Conservation (phyloP, 441 rosid genomes). For the Gossypium aridum region DNA sequence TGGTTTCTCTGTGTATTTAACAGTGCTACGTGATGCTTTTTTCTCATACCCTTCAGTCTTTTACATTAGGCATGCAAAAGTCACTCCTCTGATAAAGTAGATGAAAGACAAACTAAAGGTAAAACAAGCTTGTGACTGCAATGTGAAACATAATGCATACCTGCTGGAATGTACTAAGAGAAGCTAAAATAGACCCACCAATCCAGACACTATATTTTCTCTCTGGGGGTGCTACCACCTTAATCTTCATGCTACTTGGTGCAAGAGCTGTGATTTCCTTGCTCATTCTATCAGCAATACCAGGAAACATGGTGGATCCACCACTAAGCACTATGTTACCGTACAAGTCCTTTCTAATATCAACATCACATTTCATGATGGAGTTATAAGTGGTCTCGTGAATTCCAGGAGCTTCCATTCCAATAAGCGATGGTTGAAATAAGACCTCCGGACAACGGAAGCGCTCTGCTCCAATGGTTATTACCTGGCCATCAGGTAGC, state of each 20-base stretch:
- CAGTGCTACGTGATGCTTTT: background rate
- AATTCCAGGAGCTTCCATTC: constrained; percentile 39
- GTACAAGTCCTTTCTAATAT: constrained; percentile 28
- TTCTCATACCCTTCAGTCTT: background rate
- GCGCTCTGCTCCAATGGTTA: constrained; percentile 34
- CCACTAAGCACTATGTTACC: constrained; percentile 31
- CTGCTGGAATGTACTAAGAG: constrained; percentile 39
- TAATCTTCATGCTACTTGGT: constrained; percentile 29
- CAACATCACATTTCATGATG: constrained; percentile 34
- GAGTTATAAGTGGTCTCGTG: constrained; percentile 39
- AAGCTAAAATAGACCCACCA: constrained; percentile 30
- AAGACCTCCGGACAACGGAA: constrained; percentile 36
- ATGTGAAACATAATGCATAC: constrained; percentile 7
- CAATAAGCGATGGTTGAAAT: constrained; percentile 34
- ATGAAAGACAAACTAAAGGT: background rate
- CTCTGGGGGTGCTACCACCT: constrained; percentile 35
- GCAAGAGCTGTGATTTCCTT: constrained; percentile 33
- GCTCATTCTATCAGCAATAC: constrained; percentile 35
- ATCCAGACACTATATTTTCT: constrained; percentile 37
- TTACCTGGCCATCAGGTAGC: constrained; percentile 37
- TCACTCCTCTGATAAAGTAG: background rate
- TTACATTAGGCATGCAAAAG: background rate
- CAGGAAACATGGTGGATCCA: constrained; percentile 31
- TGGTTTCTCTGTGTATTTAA: background rate
- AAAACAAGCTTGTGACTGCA: background rate